Conservation (phyloP, 257 asterid genomes). For the Mitragyna speciosa region DNA sequence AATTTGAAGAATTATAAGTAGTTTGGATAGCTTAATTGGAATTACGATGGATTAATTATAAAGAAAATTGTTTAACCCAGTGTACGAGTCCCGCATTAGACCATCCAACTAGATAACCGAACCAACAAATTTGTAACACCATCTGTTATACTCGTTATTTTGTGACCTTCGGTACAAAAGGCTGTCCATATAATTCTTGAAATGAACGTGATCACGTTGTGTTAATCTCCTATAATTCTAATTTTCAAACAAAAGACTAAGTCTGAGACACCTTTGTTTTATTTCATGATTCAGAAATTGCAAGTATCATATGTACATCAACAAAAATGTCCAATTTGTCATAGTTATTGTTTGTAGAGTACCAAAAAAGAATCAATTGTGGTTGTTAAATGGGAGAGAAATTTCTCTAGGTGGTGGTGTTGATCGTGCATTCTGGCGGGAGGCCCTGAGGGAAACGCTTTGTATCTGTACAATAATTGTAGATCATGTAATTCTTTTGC, state of each 20-base stretch:
- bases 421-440: slow-evolving; percentile 19
- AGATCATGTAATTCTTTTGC: slow-evolving; percentile 43
- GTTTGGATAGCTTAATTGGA: too few relatives aligned
- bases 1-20: too few relatives aligned
- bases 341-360: background rate
- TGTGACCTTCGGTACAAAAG: too few relatives aligned
- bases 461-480: slow-evolving; percentile 38
- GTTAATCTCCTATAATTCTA: background rate
- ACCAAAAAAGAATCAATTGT: background rate
- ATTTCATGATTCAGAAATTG: background rate
- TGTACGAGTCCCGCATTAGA: too few relatives aligned
- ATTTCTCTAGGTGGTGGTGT: background rate
- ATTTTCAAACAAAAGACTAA: background rate
- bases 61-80: too few relatives aligned
- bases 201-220: background rate
- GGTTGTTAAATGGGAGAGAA: background rate
- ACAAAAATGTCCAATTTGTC: background rate
- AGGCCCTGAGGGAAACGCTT: slow-evolving; percentile 32
- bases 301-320: background rate
- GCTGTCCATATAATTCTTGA: too few relatives aligned
- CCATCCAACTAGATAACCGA: too few relatives aligned
- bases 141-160: too few relatives aligned
- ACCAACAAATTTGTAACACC: too few relatives aligned
- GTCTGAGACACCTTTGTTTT: too few relatives aligned
- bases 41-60: too few relatives aligned